phyloP scores from a whole-genome alignment of 2,329 filamentous ascomycete species.

The Diaporthe capsici region DNA sequence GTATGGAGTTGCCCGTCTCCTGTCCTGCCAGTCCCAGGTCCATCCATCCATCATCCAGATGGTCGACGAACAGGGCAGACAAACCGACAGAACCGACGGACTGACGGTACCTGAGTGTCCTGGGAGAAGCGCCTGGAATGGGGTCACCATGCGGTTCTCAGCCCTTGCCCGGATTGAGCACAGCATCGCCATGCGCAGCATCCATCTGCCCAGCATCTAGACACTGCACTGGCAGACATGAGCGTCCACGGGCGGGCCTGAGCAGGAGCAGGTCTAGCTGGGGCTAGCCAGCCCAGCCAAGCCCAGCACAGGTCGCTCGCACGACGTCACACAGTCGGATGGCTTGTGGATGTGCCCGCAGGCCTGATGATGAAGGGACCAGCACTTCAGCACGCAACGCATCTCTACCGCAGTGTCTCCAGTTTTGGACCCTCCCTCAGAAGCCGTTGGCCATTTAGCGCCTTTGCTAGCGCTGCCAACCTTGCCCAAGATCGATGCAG shows the following conservation, averaged over 20 bases:
- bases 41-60: neutral
- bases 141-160: neutral
- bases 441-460: conserved; percentile 1
- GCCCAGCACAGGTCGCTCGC: conserved; percentile 1
- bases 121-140: neutral
- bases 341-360: conserved; percentile 4
- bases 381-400: conserved; percentile 3
- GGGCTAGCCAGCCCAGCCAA: neutral
- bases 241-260: neutral
- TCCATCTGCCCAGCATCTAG: neutral
- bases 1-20: neutral
- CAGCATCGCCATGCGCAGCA: neutral
- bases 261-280: neutral
- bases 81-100: neutral
- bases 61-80: neutral
- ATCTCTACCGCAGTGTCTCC: neutral
- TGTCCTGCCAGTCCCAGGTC: neutral
- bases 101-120: neutral
- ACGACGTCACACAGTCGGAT: conserved; percentile 24
- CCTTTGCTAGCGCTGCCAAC: conserved; percentile 18
- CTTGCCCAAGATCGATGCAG: conserved; percentile 6
- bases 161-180: neutral
- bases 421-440: conserved; percentile 15
- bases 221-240: neutral
- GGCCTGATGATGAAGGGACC: conserved; percentile 16